Evolutionary conservation across 345 rosid species (phyloP).

Genomic region (Hibiscus trionum): DNA sequence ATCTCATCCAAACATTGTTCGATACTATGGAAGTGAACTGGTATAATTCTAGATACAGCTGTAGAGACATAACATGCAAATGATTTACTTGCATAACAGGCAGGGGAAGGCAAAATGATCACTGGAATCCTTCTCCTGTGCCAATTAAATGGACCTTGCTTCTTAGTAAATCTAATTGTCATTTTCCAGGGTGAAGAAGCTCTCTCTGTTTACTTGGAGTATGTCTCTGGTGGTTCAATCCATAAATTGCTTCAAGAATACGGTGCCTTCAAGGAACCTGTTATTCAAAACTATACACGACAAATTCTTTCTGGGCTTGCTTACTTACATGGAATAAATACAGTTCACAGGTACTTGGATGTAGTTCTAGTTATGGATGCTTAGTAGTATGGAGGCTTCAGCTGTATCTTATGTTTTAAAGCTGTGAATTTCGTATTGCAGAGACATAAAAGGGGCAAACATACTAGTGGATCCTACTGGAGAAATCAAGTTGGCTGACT

Average conservation of each 20-base stretch:
- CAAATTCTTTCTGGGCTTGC: constrained; percentile 86
- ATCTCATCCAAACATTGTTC: constrained; percentile 81
- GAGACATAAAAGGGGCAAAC: constrained; percentile 97
- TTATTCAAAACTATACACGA: constrained; percentile 81
- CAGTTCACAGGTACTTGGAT: constrained; percentile 72
- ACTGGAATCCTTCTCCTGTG: not conserved
- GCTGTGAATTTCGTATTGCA: constrained; percentile 23
- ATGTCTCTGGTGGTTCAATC: constrained; percentile 91
- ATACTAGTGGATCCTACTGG: constrained; percentile 95
- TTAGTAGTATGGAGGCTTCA: not conserved
- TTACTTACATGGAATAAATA: constrained; percentile 82
- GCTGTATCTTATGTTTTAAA: constrained; percentile 1
- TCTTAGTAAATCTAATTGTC: constrained; percentile 16
- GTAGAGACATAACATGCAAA: not conserved
- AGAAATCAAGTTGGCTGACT: constrained; percentile 87
- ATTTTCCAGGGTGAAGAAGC: constrained; percentile 67
- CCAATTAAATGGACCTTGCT: constrained; percentile 15
- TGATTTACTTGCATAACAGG: not conserved
- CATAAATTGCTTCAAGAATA: constrained; percentile 88
- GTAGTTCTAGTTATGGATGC: constrained; percentile 6
- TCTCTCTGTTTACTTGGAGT: constrained; percentile 90
- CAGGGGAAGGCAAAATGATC: not conserved
- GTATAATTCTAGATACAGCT: constrained; percentile 32
- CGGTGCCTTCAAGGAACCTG: constrained; percentile 84
- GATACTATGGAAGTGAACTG: constrained; percentile 88